phyloP scores from a whole-genome alignment of 2,329 filamentous ascomycete genomes.

The Elsinoe australis region DNA sequence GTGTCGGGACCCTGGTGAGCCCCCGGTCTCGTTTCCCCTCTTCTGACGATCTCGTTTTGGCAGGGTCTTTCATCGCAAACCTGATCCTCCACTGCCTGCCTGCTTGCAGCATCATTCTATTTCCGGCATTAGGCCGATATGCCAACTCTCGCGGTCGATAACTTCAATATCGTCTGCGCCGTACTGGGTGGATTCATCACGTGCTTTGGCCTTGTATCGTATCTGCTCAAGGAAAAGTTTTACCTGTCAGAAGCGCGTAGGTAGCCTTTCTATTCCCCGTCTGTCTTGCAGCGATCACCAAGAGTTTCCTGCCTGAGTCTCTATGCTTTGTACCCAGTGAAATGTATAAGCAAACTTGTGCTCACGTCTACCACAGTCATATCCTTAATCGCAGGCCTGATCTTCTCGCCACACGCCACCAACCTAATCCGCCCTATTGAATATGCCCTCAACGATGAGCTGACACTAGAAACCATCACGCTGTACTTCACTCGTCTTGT shows the following conservation, averaged over 20 bases:
- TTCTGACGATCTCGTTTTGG: too few species aligned
- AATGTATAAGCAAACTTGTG: neutral
- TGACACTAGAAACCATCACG: slow-evolving; percentile 63
- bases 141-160: slow-evolving; percentile 57
- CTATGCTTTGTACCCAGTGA: too few species aligned
- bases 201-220: slow-evolving; percentile 83
- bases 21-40: too few species aligned
- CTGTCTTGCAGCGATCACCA: neutral
- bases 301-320: too few species aligned
- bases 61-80: too few species aligned
- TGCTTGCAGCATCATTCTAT: too few species aligned
- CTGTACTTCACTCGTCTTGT: slow-evolving; percentile 81
- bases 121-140: slow-evolving; percentile 33
- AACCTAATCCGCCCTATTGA: slow-evolving; percentile 66
- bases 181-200: slow-evolving; percentile 81
- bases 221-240: slow-evolving; percentile 79
- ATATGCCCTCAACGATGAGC: slow-evolving; percentile 54
- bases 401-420: slow-evolving; percentile 68
- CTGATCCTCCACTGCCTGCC: too few species aligned
- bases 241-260: slow-evolving; percentile 84
- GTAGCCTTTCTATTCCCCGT: slow-evolving; percentile 31
- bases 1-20: too few species aligned
- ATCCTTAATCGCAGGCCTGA: slow-evolving; percentile 68
- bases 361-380: slow-evolving; percentile 54
- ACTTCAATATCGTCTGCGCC: slow-evolving; percentile 79